Evolutionary conservation across 768 basidiomycete genomes (phyloP).

Genomic region (Rhodotorula paludigena): DNA sequence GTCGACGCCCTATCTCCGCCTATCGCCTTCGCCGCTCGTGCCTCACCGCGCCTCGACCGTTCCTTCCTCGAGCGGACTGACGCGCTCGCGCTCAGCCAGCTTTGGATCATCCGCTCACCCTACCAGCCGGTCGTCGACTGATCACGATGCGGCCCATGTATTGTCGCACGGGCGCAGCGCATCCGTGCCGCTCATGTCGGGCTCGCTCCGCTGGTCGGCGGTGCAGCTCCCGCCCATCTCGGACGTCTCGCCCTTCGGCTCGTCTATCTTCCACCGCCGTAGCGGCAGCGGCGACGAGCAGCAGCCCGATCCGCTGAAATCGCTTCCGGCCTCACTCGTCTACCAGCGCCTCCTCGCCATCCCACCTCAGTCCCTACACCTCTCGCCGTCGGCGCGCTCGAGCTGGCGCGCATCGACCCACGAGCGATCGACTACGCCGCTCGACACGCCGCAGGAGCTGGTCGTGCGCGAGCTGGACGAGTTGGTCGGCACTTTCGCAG

Average conservation of each 20-base stretch:
- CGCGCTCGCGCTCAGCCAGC: background rate
- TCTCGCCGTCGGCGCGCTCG: background rate
- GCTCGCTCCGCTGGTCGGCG: background rate
- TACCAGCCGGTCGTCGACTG: background rate
- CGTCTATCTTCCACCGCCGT: background rate
- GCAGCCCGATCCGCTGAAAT: background rate
- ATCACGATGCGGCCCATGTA: background rate
- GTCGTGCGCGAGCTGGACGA: constrained; percentile 2
- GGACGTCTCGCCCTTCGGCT: constrained; percentile 21
- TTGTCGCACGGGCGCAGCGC: background rate
- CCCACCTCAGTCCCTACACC: background rate
- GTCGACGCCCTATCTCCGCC: background rate
- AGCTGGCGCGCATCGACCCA: background rate
- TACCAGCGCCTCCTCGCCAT: background rate
- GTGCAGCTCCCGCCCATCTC: background rate
- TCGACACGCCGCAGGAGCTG: background rate
- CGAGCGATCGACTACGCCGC: background rate
- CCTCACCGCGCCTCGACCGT: background rate
- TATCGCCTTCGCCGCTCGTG: background rate
- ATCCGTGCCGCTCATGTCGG: constrained; percentile 5
- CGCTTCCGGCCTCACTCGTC: background rate
- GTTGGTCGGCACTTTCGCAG: background rate
- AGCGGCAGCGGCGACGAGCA: background rate
- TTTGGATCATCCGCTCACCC: background rate
- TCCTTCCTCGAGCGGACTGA: background rate